phyloP scores from a whole-genome alignment of 2,329 filamentous ascomycete genomes.

The Lachnellula cervina region DNA sequence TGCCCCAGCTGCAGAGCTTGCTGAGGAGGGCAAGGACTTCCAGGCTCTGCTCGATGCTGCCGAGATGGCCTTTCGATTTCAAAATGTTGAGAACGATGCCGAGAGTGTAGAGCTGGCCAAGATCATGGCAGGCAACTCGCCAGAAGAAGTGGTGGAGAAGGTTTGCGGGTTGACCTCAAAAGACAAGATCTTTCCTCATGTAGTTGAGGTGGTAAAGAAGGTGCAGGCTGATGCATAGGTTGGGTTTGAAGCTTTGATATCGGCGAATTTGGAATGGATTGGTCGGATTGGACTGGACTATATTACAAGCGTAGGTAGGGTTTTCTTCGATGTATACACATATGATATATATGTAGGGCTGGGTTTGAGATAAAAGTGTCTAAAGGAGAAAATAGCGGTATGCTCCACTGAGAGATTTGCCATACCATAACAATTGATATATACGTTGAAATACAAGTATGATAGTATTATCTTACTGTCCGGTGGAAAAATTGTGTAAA shows the following conservation, averaged over 20 bases:
- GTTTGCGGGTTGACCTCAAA: conserved; percentile 73
- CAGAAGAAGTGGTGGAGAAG: conserved; percentile 72
- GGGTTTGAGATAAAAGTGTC: too few relatives aligned
- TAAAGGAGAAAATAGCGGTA: too few relatives aligned
- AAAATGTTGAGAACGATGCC: conserved; percentile 86
- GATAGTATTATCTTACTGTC: too few relatives aligned
- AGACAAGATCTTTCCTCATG: conserved; percentile 72
- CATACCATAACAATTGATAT: too few relatives aligned
- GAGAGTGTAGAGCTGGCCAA: conserved; percentile 82
- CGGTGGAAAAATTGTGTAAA: too few relatives aligned
- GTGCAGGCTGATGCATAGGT: conserved; percentile 56
- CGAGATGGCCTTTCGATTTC: conserved; percentile 92
- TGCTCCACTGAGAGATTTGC: too few relatives aligned
- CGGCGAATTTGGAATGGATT: conserved; percentile 7
- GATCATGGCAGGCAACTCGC: conserved; percentile 69
- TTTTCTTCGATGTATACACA: neutral
- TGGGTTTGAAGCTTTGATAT: conserved; percentile 2
- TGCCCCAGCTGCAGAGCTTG: conserved; percentile 82
- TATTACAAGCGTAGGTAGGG: neutral
- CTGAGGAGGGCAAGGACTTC: conserved; percentile 70
- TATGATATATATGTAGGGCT: too few relatives aligned
- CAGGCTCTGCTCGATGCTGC: conserved; percentile 73
- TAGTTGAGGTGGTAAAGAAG: conserved; percentile 74
- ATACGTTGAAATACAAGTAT: too few relatives aligned
- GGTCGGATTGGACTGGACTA: conserved; percentile 7